A percentile compares a stretch with the other conserved stretches of the same genome.
phyloP scores from a whole-genome alignment of 306 rosid genomes.

The Trichosanthes cucumerina region DNA sequence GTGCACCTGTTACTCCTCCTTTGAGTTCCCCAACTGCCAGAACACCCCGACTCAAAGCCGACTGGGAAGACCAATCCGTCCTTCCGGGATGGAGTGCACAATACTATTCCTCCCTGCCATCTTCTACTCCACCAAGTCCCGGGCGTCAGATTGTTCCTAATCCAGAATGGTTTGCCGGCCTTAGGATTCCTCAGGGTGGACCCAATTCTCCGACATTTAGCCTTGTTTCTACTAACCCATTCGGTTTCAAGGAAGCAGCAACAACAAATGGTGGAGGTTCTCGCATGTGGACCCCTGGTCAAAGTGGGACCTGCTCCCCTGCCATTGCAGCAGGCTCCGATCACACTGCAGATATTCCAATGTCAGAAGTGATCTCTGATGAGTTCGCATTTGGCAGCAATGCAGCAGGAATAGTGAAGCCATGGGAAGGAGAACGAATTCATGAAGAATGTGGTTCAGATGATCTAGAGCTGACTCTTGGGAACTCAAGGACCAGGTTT shows the following conservation, averaged over 20 bases:
- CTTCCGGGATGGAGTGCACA: slow-evolving; percentile 42
- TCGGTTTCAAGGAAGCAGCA: slow-evolving; percentile 67
- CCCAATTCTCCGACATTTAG: slow-evolving; percentile 77
- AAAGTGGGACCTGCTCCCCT: slow-evolving; percentile 89
- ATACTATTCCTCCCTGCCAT: slow-evolving; percentile 49
- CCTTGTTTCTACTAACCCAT: slow-evolving; percentile 67
- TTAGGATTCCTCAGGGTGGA: slow-evolving; percentile 54
- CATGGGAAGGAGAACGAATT: slow-evolving; percentile 90
- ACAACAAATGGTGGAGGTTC: slow-evolving; percentile 47
- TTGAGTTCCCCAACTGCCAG: slow-evolving; percentile 78
- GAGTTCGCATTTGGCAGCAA: slow-evolving; percentile 85
- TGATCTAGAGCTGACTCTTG: slow-evolving; percentile 91
- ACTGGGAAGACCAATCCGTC: slow-evolving; percentile 50
- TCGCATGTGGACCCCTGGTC: slow-evolving; percentile 83
- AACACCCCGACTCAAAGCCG: slow-evolving; percentile 43
- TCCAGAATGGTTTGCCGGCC: slow-evolving; percentile 69
- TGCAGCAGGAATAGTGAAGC: slow-evolving; percentile 49
- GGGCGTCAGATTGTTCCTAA: slow-evolving; percentile 47
- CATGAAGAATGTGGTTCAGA: slow-evolving; percentile 68
- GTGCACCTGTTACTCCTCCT: slow-evolving; percentile 93
- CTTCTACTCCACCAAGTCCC: slow-evolving; percentile 84
- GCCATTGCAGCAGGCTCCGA: slow-evolving; percentile 64
- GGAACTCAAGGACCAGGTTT: slow-evolving; percentile 71
- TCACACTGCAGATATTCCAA: slow-evolving; percentile 66
- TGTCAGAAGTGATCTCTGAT: slow-evolving; percentile 59